phyloP scores from a whole-genome alignment of 2,329 filamentous ascomycete species.

The Albophoma yamanashiensis region DNA sequence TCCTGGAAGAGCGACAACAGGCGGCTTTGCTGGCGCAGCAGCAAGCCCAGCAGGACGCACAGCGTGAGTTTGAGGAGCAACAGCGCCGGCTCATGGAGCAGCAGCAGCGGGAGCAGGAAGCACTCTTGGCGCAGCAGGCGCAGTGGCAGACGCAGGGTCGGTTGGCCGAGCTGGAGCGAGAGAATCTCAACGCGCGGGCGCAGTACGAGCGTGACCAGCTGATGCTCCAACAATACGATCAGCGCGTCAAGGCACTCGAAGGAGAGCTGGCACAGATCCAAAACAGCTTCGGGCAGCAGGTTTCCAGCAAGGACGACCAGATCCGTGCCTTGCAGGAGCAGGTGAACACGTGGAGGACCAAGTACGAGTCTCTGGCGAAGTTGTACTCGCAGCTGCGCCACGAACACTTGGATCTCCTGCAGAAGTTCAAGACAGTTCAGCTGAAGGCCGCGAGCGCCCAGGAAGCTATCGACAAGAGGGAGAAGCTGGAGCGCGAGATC shows the following conservation, averaged over 20 bases:
- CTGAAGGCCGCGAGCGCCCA: conserved; percentile 94
- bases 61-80: conserved; percentile 94
- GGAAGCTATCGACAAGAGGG: conserved; percentile 87
- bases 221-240: conserved; percentile 93
- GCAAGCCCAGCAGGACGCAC: conserved; percentile 71
- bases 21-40: conserved; percentile 73
- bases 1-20: conserved; percentile 79
- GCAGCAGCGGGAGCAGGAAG: conserved; percentile 82
- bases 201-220: conserved; percentile 97
- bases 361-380: conserved; percentile 94
- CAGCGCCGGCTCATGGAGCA: conserved; percentile 81
- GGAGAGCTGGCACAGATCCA: conserved; percentile 75
- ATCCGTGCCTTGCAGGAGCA: conserved; percentile 89
- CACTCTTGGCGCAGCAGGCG: conserved; percentile 77
- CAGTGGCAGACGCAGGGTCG: conserved; percentile 91
- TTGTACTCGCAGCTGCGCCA: conserved; percentile 92
- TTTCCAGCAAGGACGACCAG: conserved; percentile 85
- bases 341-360: conserved; percentile 93
- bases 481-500: conserved; percentile 93
- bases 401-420: conserved; percentile 87
- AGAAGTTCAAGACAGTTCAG: conserved; percentile 94
- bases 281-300: conserved; percentile 74
- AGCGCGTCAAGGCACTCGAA: conserved; percentile 86
- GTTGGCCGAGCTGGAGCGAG: conserved; percentile 88
- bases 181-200: conserved; percentile 86